Evolutionary conservation across 2,329 filamentous ascomycete species (phyloP), one percentile per base, ranked within the genome.

Genomic region (Neocatenulostroma microsporum): DNA sequence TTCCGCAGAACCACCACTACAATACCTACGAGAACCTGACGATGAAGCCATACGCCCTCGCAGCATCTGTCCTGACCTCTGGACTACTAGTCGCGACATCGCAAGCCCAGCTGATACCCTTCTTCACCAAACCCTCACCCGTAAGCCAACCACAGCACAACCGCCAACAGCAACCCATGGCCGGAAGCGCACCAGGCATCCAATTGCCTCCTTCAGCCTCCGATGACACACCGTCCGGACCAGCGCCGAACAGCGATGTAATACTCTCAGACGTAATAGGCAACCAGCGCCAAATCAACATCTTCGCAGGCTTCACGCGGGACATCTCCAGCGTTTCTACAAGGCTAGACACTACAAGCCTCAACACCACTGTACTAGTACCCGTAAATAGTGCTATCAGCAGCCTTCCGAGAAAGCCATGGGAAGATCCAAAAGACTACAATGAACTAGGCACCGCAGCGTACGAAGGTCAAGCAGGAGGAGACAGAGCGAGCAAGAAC

Each of bases 231-330:
- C n/a, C n/a, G n/a, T n/a, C n/a, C n/a, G 18, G 38, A 7, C 25
- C 36, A 1, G 37, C 49, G 17, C 37, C 41, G n/a, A 46, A 45
- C 14, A 37, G 45, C 47, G 59, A 57, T 20, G 74, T 89, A 21
- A 76, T 85, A 42, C 76, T 96, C 38, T 83, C 82, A 27, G 89
- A 96, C 61, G 80, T 94, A 21, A 79, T 95, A 47, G 82, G 83
- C 25, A 80, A 80, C 47, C 79, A 85, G 37, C 79, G 83, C 49
- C 74, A 71, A 42, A 83, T 94, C 56, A 87, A 85, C 46, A 80
- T 88, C 49, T 96, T 95, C 62, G 82, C 85, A 20, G 78, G 79
- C 27, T 78, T 94, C 53, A 80, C 82, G 4, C 78, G 87, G 41
- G 81, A 89, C 55, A 77, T 88, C 51, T 73, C 79, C 30, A 63